These are phyloP conservation scores for Trichaptum fuscoviolaceum DNA, from an alignment of 768 basidiomycete genomes.

Conservation along the genomic window DNA sequence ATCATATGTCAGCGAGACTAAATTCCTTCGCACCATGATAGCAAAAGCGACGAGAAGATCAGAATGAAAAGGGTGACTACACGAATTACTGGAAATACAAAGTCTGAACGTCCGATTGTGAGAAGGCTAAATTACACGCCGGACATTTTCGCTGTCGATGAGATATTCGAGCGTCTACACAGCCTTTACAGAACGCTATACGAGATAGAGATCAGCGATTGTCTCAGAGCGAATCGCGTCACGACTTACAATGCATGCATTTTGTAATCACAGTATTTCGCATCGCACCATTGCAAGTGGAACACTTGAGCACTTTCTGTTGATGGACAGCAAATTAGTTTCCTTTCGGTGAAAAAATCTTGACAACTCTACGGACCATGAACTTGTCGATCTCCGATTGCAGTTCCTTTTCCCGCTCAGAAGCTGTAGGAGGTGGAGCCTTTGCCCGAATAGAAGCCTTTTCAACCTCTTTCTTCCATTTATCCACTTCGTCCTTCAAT, in stretches of 20 bases:
- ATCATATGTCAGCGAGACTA: background rate
- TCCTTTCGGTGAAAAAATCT: slow-evolving; percentile 7
- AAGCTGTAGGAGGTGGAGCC: slow-evolving; percentile 26
- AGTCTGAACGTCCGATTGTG: slow-evolving; percentile 74
- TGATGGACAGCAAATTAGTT: background rate
- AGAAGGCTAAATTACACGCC: slow-evolving; percentile 77
- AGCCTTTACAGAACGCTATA: slow-evolving; percentile 79
- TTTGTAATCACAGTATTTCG: slow-evolving; percentile 79
- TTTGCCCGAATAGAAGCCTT: slow-evolving; percentile 42
- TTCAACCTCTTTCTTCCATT: slow-evolving; percentile 47
- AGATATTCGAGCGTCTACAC: slow-evolving; percentile 80
- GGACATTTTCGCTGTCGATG: slow-evolving; percentile 95
- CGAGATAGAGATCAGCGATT: background rate
- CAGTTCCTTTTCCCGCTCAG: slow-evolving; percentile 32
- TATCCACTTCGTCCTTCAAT: slow-evolving; percentile 44
- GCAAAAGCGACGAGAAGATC: background rate
- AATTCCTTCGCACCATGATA: background rate
- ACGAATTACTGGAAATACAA: slow-evolving; percentile 49
- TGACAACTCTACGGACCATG: slow-evolving; percentile 39
- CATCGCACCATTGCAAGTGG: slow-evolving; percentile 76
- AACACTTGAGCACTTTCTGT: slow-evolving; percentile 82
- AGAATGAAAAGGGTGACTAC: background rate
- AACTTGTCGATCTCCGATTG: slow-evolving; percentile 50
- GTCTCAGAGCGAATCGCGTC: too few relatives aligned
- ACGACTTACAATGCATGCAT: slow-evolving; percentile 83